Evolutionary conservation across 2,329 filamentous ascomycete genomes (phyloP).

Genomic region (Stachybotrys elegans): DNA sequence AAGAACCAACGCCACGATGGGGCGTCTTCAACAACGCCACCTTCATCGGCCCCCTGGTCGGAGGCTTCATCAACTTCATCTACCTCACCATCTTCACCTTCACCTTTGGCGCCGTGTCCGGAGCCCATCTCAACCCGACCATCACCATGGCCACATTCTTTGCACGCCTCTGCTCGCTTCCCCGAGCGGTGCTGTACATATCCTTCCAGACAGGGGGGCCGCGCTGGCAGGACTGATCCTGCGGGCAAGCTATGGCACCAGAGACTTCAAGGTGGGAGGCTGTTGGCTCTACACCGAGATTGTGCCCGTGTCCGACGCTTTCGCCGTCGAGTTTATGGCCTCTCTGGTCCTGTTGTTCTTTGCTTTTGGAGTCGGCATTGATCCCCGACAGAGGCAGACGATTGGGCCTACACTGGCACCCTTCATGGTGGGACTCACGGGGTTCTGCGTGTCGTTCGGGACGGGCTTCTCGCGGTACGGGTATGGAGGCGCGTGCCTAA

Average conservation of each 20-base stretch:
- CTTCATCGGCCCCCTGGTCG: constrained; percentile 23
- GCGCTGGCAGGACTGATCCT: constrained; percentile 20
- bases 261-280: constrained; percentile 22
- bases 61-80: constrained; percentile 22
- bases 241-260: constrained; percentile 21
- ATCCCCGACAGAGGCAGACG: constrained; percentile 43
- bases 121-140: constrained; percentile 49
- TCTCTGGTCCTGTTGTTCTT: constrained; percentile 43
- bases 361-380: constrained; percentile 48
- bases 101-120: constrained; percentile 40
- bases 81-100: constrained; percentile 44
- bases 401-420: constrained; percentile 45
- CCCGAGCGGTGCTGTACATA: constrained; percentile 44
- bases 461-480: constrained; percentile 21
- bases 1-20: constrained; percentile 7
- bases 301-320: constrained; percentile 23
- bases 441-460: constrained; percentile 30
- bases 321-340: constrained; percentile 43
- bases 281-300: constrained; percentile 20
- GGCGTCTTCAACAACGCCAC: constrained; percentile 18
- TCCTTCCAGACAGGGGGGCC: constrained; percentile 40
- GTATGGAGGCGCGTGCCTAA: constrained; percentile 15
- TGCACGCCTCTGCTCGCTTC: constrained; percentile 42
- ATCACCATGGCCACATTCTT: constrained; percentile 51
- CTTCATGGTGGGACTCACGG: constrained; percentile 39